Evolutionary conservation across 495 filamentous ascomycete genomes (phyloP), one percentile per base, ranked within the genome.

Genomic region (Daldinia decipiens): DNA sequence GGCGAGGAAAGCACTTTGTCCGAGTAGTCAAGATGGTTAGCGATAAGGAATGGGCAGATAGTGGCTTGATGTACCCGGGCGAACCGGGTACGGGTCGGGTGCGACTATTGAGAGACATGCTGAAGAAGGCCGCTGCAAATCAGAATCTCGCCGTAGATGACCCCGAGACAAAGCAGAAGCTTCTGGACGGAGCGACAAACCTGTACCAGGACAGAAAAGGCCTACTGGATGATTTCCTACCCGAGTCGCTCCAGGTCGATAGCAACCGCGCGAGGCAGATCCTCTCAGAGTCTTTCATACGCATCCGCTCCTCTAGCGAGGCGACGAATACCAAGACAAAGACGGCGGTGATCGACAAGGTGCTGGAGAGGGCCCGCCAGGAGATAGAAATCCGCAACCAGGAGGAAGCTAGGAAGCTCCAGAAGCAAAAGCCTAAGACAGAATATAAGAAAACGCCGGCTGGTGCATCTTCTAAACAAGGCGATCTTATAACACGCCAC

Each of bases 1-100:
- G 93, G 70, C 78, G 87, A 32, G 93, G 93, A 34, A 97, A 97
- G 79, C 91, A 91, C 84, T 94, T 93, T 74, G 79, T 95, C 36
- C 88, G 89, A 56, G 79, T 94, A 51, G 83, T 96, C 53, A 81
- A 89, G 68, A 84, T 97, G 65, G 82, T 96, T 15, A 83, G 83
- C 65, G 92, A 96, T 74, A 85, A 90, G 63, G 88, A 92, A 55
- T 97, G 85, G 77, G 70, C 66, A 21, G 54, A 55, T 0, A 81
- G 76, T 43, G 83, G 83, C 32, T 29, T 77, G 60, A 72, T 62
- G 6, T 87, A 86, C 69, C 78, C 82, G 3, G 84, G 84, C 36
- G 78, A 81, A 69, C 74, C 77, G 6, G 75, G 65, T 56, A 80
- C 77, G 24, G 83, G 83, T 47, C 50, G 60, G 7, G 47, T 83